These are phyloP conservation scores for Paraconiothyrium sp. DNA, from an alignment of 2,329 filamentous ascomycete species.

Conservation along the genomic window DNA sequence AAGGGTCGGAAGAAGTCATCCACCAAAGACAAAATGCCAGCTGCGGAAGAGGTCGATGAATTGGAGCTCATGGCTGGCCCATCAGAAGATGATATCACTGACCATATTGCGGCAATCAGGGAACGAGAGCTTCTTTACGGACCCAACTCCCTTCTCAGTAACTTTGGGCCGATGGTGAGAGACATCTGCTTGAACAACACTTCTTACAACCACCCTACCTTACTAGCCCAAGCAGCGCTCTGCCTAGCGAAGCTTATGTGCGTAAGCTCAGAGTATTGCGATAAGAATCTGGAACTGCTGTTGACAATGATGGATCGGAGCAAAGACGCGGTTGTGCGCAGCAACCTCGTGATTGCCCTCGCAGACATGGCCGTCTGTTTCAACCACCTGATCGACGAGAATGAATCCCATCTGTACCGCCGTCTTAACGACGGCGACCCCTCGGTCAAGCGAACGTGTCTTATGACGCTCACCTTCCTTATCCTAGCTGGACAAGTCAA, in stretches of 20 bases:
- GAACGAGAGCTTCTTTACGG: constrained; percentile 87
- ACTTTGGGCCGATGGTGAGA: constrained; percentile 89
- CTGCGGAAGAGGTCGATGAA: constrained; percentile 78
- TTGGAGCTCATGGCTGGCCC: constrained; percentile 96
- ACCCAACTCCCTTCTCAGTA: constrained; percentile 81
- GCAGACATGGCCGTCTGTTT: constrained; percentile 99
- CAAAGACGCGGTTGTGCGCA: constrained; percentile 88
- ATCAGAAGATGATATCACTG: constrained; percentile 91
- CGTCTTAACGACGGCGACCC: constrained; percentile 87
- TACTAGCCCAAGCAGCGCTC: constrained; percentile 92
- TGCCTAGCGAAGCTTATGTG: constrained; percentile 99
- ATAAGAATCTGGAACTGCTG: constrained; percentile 87
- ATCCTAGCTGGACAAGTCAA: constrained; percentile 98
- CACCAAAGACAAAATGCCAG: constrained; percentile 55
- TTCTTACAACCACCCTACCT: constrained; percentile 84
- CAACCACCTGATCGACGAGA: constrained; percentile 98
- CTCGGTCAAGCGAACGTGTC: constrained; percentile 93
- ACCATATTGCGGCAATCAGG: constrained; percentile 84
- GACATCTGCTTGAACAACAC: constrained; percentile 95
- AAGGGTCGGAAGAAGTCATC: constrained; percentile 53
- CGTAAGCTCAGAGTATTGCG: constrained; percentile 95
- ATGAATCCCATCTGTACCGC: constrained; percentile 97
- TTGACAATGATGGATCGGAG: constrained; percentile 98
- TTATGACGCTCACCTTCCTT: constrained; percentile 98
- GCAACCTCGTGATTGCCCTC: constrained; percentile 94